Evolutionary conservation across 2,329 filamentous ascomycete genomes (phyloP), one percentile per base, ranked within the genome.

Genomic region (Exophiala aquamarina): DNA sequence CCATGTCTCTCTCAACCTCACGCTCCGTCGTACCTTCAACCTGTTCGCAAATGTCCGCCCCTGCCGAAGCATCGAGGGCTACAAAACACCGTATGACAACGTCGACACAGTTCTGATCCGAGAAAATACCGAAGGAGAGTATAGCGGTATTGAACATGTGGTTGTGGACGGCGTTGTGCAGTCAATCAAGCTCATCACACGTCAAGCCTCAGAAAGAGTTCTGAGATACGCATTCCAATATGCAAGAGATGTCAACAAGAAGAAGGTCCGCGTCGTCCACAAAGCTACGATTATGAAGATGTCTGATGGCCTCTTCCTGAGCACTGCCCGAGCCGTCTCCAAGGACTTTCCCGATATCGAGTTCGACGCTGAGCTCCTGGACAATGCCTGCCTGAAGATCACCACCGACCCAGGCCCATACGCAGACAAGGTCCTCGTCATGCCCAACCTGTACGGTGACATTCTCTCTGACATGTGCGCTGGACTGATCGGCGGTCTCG

Each of bases 381-480:
- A 98, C 82, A 98, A 98, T 81, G 93, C 92, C 62, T 98, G 93
- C 82, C 77, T 98, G 68, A 96, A 95, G 83, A 95, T 97, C 81
- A 89, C 94, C 61, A 95, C 90, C 61, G 92, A 98, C 76, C 93
- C 93, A 43, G 76, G 84, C 44, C 92, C 92, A 49, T 98, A 98
- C 83, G 95, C 95, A 78, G 59, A 61, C 52, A 61, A 61, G 41
- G 92, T 98, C 50, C 83, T 98, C 47, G 93, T 98, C 73, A 86
- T 85, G 82, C 93, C 93, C 71, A 98, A 98, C 81, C 79, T 98
- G 65, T 98, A 98, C 80, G 93, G 93, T 73, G 93, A 97, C 76
- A 98, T 98, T 79, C 83, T 98, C 59, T 97, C 93, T 66, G 93
- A 98, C 73, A 96, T 98, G 91, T 97, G 93, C 79, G 93, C 93